Conservation (phyloP, 306 rosid genomes). For the Acmispon strigosus region DNA sequence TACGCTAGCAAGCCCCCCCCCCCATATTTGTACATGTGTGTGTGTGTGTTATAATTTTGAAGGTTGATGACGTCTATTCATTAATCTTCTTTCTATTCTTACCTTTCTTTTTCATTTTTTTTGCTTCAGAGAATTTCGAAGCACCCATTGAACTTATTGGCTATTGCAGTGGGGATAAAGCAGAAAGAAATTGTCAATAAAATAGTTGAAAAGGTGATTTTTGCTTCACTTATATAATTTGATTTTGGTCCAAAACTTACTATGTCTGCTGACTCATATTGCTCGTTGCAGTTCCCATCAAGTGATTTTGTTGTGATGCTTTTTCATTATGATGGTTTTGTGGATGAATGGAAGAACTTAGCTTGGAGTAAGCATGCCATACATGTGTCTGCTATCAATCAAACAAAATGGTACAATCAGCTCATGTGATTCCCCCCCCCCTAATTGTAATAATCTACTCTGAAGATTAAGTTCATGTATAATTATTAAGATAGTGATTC, state of each 20-base stretch:
- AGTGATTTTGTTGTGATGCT: slow-evolving; percentile 48
- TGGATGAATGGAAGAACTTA: slow-evolving; percentile 46
- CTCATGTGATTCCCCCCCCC: background rate
- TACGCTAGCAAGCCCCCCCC: no score
- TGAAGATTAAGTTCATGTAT: background rate
- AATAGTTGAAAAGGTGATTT: slow-evolving; percentile 66
- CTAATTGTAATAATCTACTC: background rate
- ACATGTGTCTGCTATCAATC: slow-evolving; percentile 47
- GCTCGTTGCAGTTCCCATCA: slow-evolving; percentile 34
- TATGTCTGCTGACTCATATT: slow-evolving; percentile 7
- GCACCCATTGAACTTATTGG: slow-evolving; percentile 60
- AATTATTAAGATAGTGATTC: background rate
- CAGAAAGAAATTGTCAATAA: slow-evolving; percentile 65
- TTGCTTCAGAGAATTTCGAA: slow-evolving; percentile 37
- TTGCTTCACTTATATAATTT: slow-evolving; percentile 12
- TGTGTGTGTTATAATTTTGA: no score
- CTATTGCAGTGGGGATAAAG: slow-evolving; percentile 75
- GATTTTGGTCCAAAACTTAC: background rate
- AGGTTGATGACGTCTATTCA: background rate
- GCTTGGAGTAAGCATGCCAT: slow-evolving; percentile 39
- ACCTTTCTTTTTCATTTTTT: background rate
- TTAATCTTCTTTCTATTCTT: background rate
- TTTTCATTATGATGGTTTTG: slow-evolving; percentile 48
- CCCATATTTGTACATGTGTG: no score
- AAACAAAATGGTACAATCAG: slow-evolving; percentile 49